Evolutionary conservation across 768 basidiomycete genomes (phyloP).

Genomic region (Exsudoporus frostii): DNA sequence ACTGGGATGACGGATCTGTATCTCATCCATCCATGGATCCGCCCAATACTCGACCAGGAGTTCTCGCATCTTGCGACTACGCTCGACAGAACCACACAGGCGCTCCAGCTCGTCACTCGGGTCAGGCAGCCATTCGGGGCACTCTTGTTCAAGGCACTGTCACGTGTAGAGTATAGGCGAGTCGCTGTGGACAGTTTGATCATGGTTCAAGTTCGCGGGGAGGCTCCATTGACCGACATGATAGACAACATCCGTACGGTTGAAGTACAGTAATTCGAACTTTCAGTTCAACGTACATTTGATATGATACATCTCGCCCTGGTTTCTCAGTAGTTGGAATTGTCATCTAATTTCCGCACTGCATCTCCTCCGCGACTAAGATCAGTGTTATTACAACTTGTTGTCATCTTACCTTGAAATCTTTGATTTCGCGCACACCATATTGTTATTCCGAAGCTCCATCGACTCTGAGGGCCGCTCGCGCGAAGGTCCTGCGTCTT

Average conservation of each 20-base stretch:
- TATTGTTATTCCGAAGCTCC: too few relatives aligned
- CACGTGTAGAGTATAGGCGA: background rate
- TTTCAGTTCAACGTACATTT: background rate
- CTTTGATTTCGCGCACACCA: too few relatives aligned
- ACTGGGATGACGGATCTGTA: background rate
- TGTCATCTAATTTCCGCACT: background rate
- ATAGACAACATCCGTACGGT: too few relatives aligned
- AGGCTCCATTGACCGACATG: too few relatives aligned
- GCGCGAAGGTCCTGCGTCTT: too few relatives aligned
- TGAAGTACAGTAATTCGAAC: background rate
- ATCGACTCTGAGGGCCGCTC: too few relatives aligned
- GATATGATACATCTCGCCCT: background rate
- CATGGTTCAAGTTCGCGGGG: conserved; percentile 1
- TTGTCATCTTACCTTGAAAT: too few relatives aligned
- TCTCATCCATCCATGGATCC: conserved; percentile 14
- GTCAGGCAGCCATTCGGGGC: conserved; percentile 4
- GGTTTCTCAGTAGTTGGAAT: background rate
- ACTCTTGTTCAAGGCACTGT: background rate
- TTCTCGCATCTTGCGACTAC: background rate
- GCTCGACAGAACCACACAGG: background rate
- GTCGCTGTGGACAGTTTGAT: conserved; percentile 10
- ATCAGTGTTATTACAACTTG: too few relatives aligned
- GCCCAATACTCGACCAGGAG: conserved; percentile 1
- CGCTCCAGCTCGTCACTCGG: background rate
- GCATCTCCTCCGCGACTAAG: too few relatives aligned